These are phyloP conservation scores for Aspergillus avenaceus DNA, from an alignment of 495 filamentous ascomycete species.

Conservation along the genomic window DNA sequence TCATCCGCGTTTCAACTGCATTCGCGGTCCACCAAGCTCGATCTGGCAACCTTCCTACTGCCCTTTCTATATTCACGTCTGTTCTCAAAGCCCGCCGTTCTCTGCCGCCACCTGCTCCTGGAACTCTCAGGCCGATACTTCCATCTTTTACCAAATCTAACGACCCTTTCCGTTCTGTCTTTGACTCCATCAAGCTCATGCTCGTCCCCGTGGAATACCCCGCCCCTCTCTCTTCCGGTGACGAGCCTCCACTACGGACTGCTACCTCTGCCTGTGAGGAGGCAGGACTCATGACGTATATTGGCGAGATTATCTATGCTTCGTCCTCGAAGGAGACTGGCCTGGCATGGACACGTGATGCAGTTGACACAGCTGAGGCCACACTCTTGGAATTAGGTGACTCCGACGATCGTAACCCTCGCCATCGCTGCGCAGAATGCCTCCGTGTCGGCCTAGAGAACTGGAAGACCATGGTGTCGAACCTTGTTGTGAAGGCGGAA, in stretches of 20 bases:
- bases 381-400: conserved; percentile 34
- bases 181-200: conserved; percentile 33
- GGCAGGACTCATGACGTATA: conserved; percentile 79
- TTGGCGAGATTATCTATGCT: conserved; percentile 90
- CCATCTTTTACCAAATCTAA: conserved; percentile 57
- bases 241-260: conserved; percentile 57
- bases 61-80: conserved; percentile 83
- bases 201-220: conserved; percentile 59
- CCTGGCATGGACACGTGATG: conserved; percentile 80
- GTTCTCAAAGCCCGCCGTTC: conserved; percentile 68
- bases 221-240: conserved; percentile 58
- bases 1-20: conserved; percentile 70
- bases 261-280: conserved; percentile 69
- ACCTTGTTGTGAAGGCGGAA: conserved; percentile 50
- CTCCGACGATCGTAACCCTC: conserved; percentile 37
- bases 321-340: conserved; percentile 59
- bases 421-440: conserved; percentile 65
- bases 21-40: conserved; percentile 73
- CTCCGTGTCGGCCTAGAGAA: conserved; percentile 67
- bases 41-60: conserved; percentile 53
- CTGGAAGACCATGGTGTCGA: conserved; percentile 66
- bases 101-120: conserved; percentile 25
- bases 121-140: conserved; percentile 30
- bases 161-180: conserved; percentile 39
- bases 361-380: conserved; percentile 63